Evolutionary conservation across 768 basidiomycete genomes (phyloP).

Genomic region (Sarcodon sp.): DNA sequence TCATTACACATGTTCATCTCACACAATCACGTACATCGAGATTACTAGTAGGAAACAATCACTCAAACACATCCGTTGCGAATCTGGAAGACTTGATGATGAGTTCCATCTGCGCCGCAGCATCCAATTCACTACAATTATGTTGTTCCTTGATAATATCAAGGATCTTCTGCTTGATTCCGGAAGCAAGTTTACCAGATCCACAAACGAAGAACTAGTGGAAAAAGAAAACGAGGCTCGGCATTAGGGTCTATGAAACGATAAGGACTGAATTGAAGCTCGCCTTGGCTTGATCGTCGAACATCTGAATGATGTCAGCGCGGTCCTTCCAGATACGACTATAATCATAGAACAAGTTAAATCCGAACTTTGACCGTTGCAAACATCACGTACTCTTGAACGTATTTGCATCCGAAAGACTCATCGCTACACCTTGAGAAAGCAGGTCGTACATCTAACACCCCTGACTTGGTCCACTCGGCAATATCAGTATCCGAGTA

Average conservation of each 20-base stretch:
- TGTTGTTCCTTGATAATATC: slow-evolving; percentile 19
- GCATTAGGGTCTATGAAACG: background rate
- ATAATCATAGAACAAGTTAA: background rate
- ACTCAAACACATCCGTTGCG: slow-evolving; percentile 34
- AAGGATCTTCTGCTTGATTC: slow-evolving; percentile 22
- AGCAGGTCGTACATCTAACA: slow-evolving; percentile 33
- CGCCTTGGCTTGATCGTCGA: slow-evolving; percentile 22
- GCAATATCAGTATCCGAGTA: slow-evolving; percentile 28
- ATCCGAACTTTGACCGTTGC: too few relatives aligned
- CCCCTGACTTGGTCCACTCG: slow-evolving; percentile 28
- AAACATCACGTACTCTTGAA: slow-evolving; percentile 14
- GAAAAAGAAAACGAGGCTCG: background rate
- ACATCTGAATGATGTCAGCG: slow-evolving; percentile 20
- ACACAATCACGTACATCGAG: too few relatives aligned
- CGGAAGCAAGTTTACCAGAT: slow-evolving; percentile 23
- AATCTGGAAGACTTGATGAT: slow-evolving; percentile 26
- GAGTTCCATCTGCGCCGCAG: slow-evolving; percentile 16
- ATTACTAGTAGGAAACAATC: background rate
- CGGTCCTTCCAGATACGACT: slow-evolving; percentile 32
- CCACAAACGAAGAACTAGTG: slow-evolving; percentile 31
- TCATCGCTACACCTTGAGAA: slow-evolving; percentile 15
- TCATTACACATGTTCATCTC: too few relatives aligned
- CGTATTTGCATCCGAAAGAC: slow-evolving; percentile 15
- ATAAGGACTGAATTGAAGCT: slow-evolving; percentile 1
- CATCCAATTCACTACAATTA: slow-evolving; percentile 5